Conservation (phyloP, 495 filamentous ascomycete species). For the Penicillium argentinense region DNA sequence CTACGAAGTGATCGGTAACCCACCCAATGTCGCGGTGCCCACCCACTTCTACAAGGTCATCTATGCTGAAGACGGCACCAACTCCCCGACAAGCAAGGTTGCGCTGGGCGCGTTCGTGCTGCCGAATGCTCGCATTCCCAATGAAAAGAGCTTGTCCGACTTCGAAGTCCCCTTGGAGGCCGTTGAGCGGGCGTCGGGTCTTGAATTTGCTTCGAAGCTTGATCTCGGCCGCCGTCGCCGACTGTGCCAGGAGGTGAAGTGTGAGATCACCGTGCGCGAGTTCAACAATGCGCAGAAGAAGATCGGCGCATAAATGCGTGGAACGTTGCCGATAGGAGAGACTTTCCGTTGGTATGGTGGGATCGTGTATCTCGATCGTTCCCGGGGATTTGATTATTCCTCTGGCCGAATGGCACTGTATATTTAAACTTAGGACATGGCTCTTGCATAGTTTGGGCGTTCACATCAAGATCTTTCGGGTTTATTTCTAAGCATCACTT, state of each 20-base stretch:
- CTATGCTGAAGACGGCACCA: conserved; percentile 81
- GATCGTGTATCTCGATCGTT: neutral
- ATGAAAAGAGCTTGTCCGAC: conserved; percentile 76
- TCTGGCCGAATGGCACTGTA: conserved; percentile 17
- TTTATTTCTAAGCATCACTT: conserved; percentile 1
- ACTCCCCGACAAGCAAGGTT: conserved; percentile 62
- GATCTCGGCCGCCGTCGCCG: conserved; percentile 69
- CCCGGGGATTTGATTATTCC: neutral
- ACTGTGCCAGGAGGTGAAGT: conserved; percentile 82
- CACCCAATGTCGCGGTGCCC: conserved; percentile 92
- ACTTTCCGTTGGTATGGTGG: conserved; percentile 1
- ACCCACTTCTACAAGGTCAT: conserved; percentile 99
- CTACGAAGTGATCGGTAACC: conserved; percentile 95
- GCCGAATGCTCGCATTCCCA: conserved; percentile 88
- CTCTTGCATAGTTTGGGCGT: conserved; percentile 26
- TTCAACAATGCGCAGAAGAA: conserved; percentile 52
- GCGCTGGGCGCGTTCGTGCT: conserved; percentile 92
- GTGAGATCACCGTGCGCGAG: conserved; percentile 76
- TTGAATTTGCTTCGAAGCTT: conserved; percentile 85
- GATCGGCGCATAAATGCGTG: no score
- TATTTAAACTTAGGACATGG: conserved; percentile 25
- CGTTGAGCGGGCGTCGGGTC: conserved; percentile 84
- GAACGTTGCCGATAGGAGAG: neutral
- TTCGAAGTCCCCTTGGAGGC: conserved; percentile 94
- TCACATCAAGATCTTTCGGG: conserved; percentile 11